These are phyloP conservation scores for Purpureocillium takamizusanense DNA, from an alignment of 2,329 filamentous ascomycete species.

Conservation along the genomic window DNA sequence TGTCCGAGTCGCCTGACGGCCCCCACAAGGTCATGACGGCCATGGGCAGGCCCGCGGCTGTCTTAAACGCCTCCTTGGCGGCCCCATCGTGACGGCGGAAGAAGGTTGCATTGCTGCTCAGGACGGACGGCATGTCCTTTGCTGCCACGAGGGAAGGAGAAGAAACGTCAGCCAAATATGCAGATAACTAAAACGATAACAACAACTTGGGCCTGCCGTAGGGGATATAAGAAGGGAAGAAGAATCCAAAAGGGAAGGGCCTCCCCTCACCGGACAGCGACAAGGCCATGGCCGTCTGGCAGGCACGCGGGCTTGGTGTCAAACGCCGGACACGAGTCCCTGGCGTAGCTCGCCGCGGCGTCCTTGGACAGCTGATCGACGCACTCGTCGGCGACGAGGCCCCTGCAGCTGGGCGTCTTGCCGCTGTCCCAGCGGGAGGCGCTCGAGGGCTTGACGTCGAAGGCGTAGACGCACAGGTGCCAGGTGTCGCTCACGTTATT, in stretches of 20 bases:
- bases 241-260: no score
- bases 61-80: not conserved
- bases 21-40: slow-evolving; percentile 5
- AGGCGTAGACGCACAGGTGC: slow-evolving; percentile 6
- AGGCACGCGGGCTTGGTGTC: slow-evolving; percentile 3
- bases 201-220: no score
- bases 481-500: slow-evolving; percentile 5
- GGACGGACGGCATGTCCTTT: not conserved
- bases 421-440: slow-evolving; percentile 1
- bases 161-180: slow-evolving; percentile 1
- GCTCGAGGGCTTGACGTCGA: slow-evolving; percentile 1
- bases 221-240: no score
- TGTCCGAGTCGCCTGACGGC: not conserved
- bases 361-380: slow-evolving; percentile 2
- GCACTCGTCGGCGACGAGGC: slow-evolving; percentile 4
- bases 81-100: slow-evolving; percentile 3
- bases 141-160: not conserved
- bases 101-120: slow-evolving; percentile 4
- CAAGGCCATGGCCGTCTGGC: not conserved
- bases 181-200: no score
- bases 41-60: slow-evolving; percentile 1
- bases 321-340: slow-evolving; percentile 1
- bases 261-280: slow-evolving; percentile 1
- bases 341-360: slow-evolving; percentile 1
- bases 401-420: slow-evolving; percentile 4